Conservation (phyloP, 345 rosid species). For the Brassica napus region Da-Ae NC_063447.1:45680001-45680500, state of each 20-base stretch:
- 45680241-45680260: constrained; percentile 53
- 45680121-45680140: constrained; percentile 63
- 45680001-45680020: constrained; percentile 56
- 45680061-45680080: constrained; percentile 1
- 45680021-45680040: not conserved
- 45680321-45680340: constrained; percentile 64
- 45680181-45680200: not conserved
- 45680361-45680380: constrained; percentile 1
- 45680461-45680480: not conserved
- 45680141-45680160: constrained; percentile 53
- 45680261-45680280: constrained; percentile 60
- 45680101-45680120: constrained; percentile 65
- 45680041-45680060: not conserved
- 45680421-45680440: not conserved
- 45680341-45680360: constrained; percentile 45
- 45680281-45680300: constrained; percentile 61
- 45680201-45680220: not conserved
- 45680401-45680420: constrained; percentile 3
- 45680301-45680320: constrained; percentile 51
- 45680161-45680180: constrained; percentile 40
- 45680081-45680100: constrained; percentile 66
- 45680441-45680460: not conserved
- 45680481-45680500: constrained; percentile 40
- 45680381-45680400: not conserved
- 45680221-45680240: not conserved